Evolutionary conservation across 2,329 filamentous ascomycete genomes (phyloP).

Genomic region (Curvularia sp.): DNA sequence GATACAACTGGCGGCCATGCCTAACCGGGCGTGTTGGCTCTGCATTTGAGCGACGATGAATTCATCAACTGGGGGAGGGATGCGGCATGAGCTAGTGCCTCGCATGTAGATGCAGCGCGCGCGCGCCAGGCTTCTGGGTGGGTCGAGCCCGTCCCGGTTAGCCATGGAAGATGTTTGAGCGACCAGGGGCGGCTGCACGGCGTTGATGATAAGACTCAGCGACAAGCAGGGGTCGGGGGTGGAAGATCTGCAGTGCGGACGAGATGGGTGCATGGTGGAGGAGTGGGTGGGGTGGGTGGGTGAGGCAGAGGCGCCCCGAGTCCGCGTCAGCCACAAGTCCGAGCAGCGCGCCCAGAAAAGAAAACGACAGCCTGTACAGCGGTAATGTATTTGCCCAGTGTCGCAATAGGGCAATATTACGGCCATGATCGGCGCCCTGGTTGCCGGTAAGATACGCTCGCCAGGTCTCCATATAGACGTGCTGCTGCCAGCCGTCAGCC

Average conservation of each 20-base stretch:
- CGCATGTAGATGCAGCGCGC: conserved; percentile 45
- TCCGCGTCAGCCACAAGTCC: conserved; percentile 37
- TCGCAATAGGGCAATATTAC: conserved; percentile 34
- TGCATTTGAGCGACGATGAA: conserved; percentile 47
- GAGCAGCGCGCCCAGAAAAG: conserved; percentile 13
- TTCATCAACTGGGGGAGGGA: conserved; percentile 43
- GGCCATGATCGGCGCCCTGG: conserved; percentile 12
- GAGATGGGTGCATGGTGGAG: conserved; percentile 23
- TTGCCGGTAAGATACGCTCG: conserved; percentile 13
- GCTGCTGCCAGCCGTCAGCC: conserved; percentile 20
- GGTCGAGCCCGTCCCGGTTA: conserved; percentile 35
- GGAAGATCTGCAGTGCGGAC: conserved; percentile 30
- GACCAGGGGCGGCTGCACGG: conserved; percentile 39
- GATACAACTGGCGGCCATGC: conserved; percentile 33
- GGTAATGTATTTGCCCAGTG: conserved; percentile 41
- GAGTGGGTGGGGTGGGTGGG: conserved; percentile 24
- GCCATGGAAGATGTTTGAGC: conserved; percentile 31
- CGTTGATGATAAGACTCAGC: conserved; percentile 41
- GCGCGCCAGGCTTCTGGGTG: conserved; percentile 45
- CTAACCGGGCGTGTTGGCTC: conserved; percentile 43
- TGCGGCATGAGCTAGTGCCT: conserved; percentile 44
- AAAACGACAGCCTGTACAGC: conserved; percentile 25
- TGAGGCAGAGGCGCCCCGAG: conserved; percentile 30
- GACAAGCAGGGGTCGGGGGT: conserved; percentile 31
- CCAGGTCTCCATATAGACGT: conserved; percentile 16